phyloP scores from a whole-genome alignment of 257 asterid species.

The Solanum pimpinellifolium region DNA sequence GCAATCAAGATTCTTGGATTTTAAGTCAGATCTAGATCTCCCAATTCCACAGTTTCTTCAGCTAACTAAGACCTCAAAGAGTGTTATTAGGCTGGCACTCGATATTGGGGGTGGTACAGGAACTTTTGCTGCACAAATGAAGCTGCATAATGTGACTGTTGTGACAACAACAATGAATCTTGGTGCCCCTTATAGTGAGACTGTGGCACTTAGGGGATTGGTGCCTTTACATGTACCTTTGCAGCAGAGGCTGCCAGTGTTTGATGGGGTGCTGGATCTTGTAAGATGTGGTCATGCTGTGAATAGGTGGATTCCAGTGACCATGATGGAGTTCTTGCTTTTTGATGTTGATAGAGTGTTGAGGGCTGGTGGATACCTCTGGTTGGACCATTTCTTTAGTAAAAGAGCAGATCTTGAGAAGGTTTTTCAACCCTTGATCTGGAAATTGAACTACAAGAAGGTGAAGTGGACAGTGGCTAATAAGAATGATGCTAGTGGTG shows the following conservation, averaged over 20 bases:
- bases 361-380: slow-evolving; percentile 85
- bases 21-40: slow-evolving; percentile 80
- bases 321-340: slow-evolving; percentile 67
- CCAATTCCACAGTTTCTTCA: slow-evolving; percentile 70
- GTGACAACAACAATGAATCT: slow-evolving; percentile 84
- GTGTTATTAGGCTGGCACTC: slow-evolving; percentile 49
- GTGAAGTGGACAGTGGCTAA: slow-evolving; percentile 88
- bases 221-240: slow-evolving; percentile 73
- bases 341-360: slow-evolving; percentile 84
- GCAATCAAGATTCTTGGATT: slow-evolving; percentile 35
- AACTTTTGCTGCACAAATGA: slow-evolving; percentile 92
- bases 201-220: slow-evolving; percentile 80
- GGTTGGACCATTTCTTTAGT: slow-evolving; percentile 80
- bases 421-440: slow-evolving; percentile 66
- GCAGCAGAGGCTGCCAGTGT: slow-evolving; percentile 94
- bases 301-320: slow-evolving; percentile 82
- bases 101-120: slow-evolving; percentile 95
- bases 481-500: slow-evolving; percentile 63
- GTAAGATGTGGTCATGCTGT: slow-evolving; percentile 89
- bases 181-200: slow-evolving; percentile 79
- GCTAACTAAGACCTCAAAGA: slow-evolving; percentile 31
- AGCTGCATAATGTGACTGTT: slow-evolving; percentile 67
- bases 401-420: slow-evolving; percentile 69
- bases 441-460: slow-evolving; percentile 81
- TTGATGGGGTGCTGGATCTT: slow-evolving; percentile 83